Base-by-base conservation (phyloP, 257 asterid genomes). In the Gynochthodes officinalis region DNA sequence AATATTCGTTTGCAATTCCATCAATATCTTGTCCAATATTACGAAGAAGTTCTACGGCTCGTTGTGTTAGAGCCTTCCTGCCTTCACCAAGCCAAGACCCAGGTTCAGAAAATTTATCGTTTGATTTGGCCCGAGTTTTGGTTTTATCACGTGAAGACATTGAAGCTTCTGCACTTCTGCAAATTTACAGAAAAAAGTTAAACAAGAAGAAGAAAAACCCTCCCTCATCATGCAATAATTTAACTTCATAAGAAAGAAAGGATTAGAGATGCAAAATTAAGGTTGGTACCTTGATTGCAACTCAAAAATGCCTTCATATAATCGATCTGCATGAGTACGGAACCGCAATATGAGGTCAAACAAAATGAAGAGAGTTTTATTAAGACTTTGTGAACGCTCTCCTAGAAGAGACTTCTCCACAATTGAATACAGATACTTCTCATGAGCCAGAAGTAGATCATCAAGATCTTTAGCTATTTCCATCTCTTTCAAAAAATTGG, bases 371-470 rank as follows among this genome's bases (percentile, higher is more conserved):
- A 95, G 94, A 39, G 82, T 84, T 82, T 82, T 92, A 35, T 89
- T 85, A 59, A 95, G 97, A 79, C 75, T 89, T 75, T 86, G 89
- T 70, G 98, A 89, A 75, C 88, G 76, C 70, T 92, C 98, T 48
- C 96, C 99, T n/a, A 95, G 93, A 65, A 95, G 96, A 83, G 99
- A 92, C 81, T 95, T 95, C 78, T 95, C 98, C 64, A 95, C 82
- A 66, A 95, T 92, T 19, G 99, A 90, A 68, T 54, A 65, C 42
- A 92, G 87, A 82, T 95, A 95, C 83, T 89, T 95, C 77, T 92
- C 97, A 79, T 92, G 99, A 54, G 98, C 99, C 48, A 84, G 81
- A 12, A 92, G 96, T 76, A 92, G 82, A 80, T 92, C 97, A 79
- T 95, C 98, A 58, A 95, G 96, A 88, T 95, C 98, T 84, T 89